Conservation (phyloP, 2,329 filamentous ascomycete species). For the Pseudogymnoascus sp. region DNA sequence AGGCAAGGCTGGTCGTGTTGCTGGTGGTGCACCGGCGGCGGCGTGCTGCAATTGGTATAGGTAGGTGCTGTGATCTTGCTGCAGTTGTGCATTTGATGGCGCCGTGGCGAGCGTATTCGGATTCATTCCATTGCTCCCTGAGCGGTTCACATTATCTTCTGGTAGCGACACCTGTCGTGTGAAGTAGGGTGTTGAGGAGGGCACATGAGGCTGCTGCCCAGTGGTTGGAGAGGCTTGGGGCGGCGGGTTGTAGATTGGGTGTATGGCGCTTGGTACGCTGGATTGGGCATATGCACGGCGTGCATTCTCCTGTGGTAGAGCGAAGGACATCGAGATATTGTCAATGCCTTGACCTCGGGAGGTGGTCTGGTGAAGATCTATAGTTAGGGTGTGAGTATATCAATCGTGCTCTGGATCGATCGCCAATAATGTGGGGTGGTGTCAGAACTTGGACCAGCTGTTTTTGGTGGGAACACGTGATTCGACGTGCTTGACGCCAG, state of each 20-base stretch:
- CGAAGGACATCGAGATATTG: slow-evolving; percentile 8
- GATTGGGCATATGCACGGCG: slow-evolving; percentile 9
- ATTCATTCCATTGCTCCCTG: slow-evolving; percentile 8
- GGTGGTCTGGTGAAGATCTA: slow-evolving; percentile 4
- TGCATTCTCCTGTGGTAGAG: slow-evolving; percentile 9
- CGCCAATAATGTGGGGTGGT: slow-evolving; percentile 8
- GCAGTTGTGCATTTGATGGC: slow-evolving; percentile 1
- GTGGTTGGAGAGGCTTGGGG: not conserved
- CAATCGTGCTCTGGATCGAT: slow-evolving; percentile 7
- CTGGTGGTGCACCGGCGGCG: not conserved
- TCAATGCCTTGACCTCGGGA: slow-evolving; percentile 8
- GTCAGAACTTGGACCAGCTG: slow-evolving; percentile 2
- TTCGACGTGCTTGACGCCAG: not conserved
- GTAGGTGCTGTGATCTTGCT: slow-evolving; percentile 5
- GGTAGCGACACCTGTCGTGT: not conserved
- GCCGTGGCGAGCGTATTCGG: not conserved
- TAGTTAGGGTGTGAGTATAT: slow-evolving; percentile 9
- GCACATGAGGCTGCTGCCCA: slow-evolving; percentile 7
- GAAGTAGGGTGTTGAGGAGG: slow-evolving; percentile 1
- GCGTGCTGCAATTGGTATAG: slow-evolving; percentile 6
- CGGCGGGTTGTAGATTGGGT: slow-evolving; percentile 2
- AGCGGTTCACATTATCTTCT: not conserved
- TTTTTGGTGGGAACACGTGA: not conserved
- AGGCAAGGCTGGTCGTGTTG: not conserved
- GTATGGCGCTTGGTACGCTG: not conserved